phyloP scores from a whole-genome alignment of 139 green algal genomes.

The Auxenochlorella pyrenoidosa region DNA sequence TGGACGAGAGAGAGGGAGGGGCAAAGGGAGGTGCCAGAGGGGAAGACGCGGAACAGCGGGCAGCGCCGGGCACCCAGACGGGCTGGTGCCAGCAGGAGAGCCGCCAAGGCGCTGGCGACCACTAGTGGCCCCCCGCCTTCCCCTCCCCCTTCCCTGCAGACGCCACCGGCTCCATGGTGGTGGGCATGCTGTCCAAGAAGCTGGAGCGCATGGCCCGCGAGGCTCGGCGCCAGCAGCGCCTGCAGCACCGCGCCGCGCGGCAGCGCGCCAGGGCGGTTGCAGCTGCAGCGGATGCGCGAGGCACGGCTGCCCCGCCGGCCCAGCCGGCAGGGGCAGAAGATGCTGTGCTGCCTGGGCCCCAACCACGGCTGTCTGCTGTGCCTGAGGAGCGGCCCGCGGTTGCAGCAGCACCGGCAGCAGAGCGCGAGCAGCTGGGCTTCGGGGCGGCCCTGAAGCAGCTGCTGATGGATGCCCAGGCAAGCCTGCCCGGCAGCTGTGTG shows the following conservation, averaged over 20 bases:
- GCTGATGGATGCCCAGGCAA: background rate
- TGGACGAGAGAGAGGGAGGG: no score
- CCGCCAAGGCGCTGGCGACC: no score
- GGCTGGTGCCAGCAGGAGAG: no score
- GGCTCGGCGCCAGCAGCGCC: constrained; percentile 7
- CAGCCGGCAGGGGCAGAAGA: background rate
- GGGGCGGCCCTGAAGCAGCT: constrained; percentile 4
- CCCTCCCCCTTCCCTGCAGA: background rate
- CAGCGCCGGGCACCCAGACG: no score
- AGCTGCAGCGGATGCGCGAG: background rate
- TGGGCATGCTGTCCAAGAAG: constrained; percentile 39
- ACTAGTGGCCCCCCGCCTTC: no score
- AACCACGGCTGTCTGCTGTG: background rate
- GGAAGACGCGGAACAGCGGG: no score
- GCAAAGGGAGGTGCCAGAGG: no score
- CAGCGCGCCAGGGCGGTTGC: background rate
- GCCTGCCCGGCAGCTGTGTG: background rate
- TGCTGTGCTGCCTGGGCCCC: background rate
- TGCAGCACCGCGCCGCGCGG: background rate
- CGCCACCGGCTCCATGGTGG: constrained; percentile 16
- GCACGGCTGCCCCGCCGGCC: background rate
- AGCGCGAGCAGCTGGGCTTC: background rate
- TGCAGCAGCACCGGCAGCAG: background rate
- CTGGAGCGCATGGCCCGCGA: constrained; percentile 32
- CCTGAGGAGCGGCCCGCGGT: background rate